phyloP scores from a whole-genome alignment of 1,284 basidiomycete genomes.

The Boletus coffeatus region DNA sequence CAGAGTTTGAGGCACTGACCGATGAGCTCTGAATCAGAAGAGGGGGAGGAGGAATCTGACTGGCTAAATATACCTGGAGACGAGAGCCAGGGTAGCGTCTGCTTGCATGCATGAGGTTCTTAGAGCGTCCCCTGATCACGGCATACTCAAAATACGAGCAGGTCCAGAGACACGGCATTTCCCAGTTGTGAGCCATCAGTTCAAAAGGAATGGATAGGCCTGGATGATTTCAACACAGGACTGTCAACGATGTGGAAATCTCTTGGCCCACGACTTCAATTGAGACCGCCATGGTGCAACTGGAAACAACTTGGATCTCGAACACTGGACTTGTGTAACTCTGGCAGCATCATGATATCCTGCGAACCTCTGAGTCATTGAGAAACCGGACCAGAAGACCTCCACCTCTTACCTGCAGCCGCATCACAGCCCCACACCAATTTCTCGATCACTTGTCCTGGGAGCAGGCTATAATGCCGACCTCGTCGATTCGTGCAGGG shows the following conservation, averaged over 20 bases:
- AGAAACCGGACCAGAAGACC: background rate
- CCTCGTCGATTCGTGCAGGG: background rate
- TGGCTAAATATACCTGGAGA: constrained; percentile 8
- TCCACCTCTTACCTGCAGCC: background rate
- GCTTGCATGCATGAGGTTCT: background rate
- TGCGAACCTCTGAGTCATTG: background rate
- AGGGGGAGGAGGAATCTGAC: background rate
- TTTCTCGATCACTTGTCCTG: background rate
- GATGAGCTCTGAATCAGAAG: background rate
- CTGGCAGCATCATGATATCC: background rate
- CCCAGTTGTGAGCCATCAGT: background rate
- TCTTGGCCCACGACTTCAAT: background rate
- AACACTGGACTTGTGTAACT: background rate
- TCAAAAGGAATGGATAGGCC: background rate
- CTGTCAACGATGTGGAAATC: background rate
- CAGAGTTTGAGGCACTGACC: background rate
- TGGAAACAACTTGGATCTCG: background rate
- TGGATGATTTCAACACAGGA: background rate
- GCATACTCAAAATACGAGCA: background rate
- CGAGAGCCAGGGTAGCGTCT: background rate
- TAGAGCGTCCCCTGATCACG: constrained; percentile 5
- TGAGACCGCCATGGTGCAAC: background rate
- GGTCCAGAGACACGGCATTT: background rate
- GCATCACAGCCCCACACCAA: background rate
- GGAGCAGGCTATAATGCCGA: background rate